Percentiles rank a stretch among this genome's conserved stretches.
These are phyloP conservation scores for Geosmithia flava DNA, from an alignment of 2,329 filamentous ascomycete species.

Conservation along the genomic window DNA sequence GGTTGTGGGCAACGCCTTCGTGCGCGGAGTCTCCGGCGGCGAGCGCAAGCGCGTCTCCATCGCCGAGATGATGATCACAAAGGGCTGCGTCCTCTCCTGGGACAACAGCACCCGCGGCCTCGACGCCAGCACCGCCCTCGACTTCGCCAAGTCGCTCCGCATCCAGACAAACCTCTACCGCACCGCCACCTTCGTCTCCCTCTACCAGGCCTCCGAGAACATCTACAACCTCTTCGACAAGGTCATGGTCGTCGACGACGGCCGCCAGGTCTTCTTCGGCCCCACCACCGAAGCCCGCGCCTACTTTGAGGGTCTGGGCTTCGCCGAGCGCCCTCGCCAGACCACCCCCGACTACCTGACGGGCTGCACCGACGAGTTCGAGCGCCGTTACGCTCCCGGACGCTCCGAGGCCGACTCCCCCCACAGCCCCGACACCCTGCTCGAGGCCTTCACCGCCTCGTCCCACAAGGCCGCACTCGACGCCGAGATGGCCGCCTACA, in stretches of 20 bases:
- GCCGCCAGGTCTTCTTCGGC: slow-evolving; percentile 66
- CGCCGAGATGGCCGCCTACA: slow-evolving; percentile 58
- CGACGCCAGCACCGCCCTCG: slow-evolving; percentile 55
- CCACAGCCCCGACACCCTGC: slow-evolving; percentile 53
- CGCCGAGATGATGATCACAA: slow-evolving; percentile 70
- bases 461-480: slow-evolving; percentile 41
- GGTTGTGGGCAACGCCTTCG: slow-evolving; percentile 70
- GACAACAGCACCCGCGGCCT: slow-evolving; percentile 62
- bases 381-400: slow-evolving; percentile 62
- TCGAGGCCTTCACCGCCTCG: slow-evolving; percentile 58
- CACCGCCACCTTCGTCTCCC: slow-evolving; percentile 71
- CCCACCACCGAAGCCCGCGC: slow-evolving; percentile 51
- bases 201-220: slow-evolving; percentile 77
- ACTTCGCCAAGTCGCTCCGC: slow-evolving; percentile 57
- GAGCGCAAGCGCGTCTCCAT: slow-evolving; percentile 74
- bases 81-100: slow-evolving; percentile 61
- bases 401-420: slow-evolving; percentile 55
- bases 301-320: slow-evolving; percentile 71
- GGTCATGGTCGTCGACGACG: slow-evolving; percentile 68
- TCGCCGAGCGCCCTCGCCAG: slow-evolving; percentile 60
- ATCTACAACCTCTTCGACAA: slow-evolving; percentile 76
- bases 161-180: slow-evolving; percentile 76
- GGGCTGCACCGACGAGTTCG: slow-evolving; percentile 73
- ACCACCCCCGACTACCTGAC: slow-evolving; percentile 76
- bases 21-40: slow-evolving; percentile 69